Percentiles rank a stretch among this genome's conserved stretches.
Evolutionary conservation across 75 land plant genomes (phyloP).

Genomic region (Sequoia sempervirens): DNA sequence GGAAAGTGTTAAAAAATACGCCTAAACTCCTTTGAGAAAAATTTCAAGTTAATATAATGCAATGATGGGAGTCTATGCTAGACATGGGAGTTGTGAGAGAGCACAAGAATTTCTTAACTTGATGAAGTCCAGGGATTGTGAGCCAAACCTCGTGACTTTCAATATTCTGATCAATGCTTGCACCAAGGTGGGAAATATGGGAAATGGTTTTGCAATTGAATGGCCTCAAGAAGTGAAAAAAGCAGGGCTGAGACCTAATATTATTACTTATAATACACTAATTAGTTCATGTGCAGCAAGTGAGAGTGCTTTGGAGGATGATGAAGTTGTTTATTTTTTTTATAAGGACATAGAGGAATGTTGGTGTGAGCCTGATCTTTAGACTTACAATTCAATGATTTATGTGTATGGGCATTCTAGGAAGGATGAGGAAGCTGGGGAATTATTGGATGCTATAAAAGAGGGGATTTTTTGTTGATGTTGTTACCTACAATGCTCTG

Average conservation of each 20-base stretch:
- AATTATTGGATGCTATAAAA: slow-evolving; percentile 46
- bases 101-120: slow-evolving; percentile 51
- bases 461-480: slow-evolving; percentile 72
- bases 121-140: slow-evolving; percentile 63
- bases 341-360: slow-evolving; percentile 58
- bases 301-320: slow-evolving; percentile 59
- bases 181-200: slow-evolving; percentile 45
- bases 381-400: slow-evolving; percentile 97
- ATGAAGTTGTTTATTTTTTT: slow-evolving; percentile 51
- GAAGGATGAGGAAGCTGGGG: slow-evolving; percentile 35
- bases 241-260: slow-evolving; percentile 76
- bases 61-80: too few species aligned
- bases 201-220: slow-evolving; percentile 51
- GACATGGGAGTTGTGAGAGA: too few species aligned
- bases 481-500: slow-evolving; percentile 78
- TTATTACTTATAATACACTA: slow-evolving; percentile 87
- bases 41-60: too few species aligned
- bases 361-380: slow-evolving; percentile 74
- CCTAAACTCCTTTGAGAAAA: too few species aligned
- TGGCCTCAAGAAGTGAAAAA: slow-evolving; percentile 64
- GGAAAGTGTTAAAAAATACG: too few species aligned
- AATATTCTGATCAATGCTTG: slow-evolving; percentile 91
- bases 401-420: slow-evolving; percentile 87
- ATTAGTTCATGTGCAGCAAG: slow-evolving; percentile 76
- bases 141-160: slow-evolving; percentile 81